phyloP scores from a whole-genome alignment of 352 stramenopile genomes.

The Poterioochromonas sp. region DNA sequence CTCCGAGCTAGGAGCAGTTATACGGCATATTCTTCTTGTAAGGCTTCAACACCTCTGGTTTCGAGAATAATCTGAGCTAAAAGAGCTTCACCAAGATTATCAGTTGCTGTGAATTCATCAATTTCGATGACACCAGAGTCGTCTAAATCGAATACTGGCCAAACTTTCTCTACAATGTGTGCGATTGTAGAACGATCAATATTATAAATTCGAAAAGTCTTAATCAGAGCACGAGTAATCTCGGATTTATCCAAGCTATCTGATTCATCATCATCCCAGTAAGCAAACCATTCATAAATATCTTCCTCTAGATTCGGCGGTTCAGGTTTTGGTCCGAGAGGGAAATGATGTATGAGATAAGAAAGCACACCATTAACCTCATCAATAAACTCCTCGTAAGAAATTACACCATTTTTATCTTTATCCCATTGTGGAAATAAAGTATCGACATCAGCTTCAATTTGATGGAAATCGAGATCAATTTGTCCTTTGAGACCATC shows the following conservation, averaged over 20 bases:
- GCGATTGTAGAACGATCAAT: not conserved
- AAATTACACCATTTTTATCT: conserved; percentile 10
- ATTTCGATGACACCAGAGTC: not conserved
- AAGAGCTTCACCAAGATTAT: conserved; percentile 10
- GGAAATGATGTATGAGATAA: not conserved
- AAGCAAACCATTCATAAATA: conserved; percentile 30
- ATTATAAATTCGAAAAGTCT: conserved; percentile 20
- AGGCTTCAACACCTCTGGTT: too few species aligned
- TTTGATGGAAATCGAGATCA: not conserved
- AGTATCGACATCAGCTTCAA: conserved; percentile 32
- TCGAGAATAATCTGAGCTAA: too few species aligned
- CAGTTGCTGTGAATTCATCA: not conserved
- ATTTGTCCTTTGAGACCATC: conserved; percentile 3
- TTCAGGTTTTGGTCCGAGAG: not conserved
- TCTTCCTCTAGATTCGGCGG: conserved; percentile 16
- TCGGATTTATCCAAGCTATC: conserved; percentile 28
- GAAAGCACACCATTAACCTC: not conserved
- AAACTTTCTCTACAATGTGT: not conserved
- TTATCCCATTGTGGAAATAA: conserved; percentile 32
- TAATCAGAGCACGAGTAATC: conserved; percentile 25
- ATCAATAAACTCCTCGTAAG: conserved; percentile 6
- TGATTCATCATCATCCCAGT: conserved; percentile 35
- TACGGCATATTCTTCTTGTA: too few species aligned
- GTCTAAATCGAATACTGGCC: conserved; percentile 2
- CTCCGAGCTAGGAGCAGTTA: too few species aligned